Conservation (phyloP, 441 rosid genomes). For the Macaranga tanarius region DNA sequence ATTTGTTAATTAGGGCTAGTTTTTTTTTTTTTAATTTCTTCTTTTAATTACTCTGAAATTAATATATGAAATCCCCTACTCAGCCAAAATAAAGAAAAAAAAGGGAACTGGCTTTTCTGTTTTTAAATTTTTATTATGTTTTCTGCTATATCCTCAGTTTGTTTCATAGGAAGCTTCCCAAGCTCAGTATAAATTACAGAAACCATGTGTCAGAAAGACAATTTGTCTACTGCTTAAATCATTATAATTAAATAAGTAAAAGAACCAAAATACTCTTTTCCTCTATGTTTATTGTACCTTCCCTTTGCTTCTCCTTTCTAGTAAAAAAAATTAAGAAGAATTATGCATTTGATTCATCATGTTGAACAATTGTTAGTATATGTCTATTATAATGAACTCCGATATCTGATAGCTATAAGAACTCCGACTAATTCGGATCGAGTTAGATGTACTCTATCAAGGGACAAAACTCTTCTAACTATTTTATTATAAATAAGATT, state of each 20-base stretch:
- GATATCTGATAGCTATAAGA: no score
- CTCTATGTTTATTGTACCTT: background rate
- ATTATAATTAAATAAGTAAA: conserved; percentile 20
- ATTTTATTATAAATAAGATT: no score
- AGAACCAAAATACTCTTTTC: background rate
- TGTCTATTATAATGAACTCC: no score
- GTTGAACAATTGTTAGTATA: no score
- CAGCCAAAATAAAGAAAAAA: background rate
- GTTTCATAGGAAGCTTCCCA: conserved; percentile 26
- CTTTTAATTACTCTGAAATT: background rate
- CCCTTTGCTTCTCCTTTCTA: background rate
- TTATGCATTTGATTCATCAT: background rate
- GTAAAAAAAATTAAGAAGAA: background rate
- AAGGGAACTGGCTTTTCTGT: conserved; percentile 13
- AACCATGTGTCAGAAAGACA: conserved; percentile 25
- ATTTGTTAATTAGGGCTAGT: conserved; percentile 17
- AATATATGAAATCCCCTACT: background rate
- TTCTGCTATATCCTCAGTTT: background rate
- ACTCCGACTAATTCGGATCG: no score
- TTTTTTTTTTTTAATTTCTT: background rate
- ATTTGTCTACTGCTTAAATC: conserved; percentile 25
- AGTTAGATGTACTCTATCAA: no score
- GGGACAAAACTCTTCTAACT: no score
- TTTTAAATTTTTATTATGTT: background rate
- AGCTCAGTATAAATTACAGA: conserved; percentile 23